phyloP scores from a whole-genome alignment of 306 rosid species.

The Begonia loranthoides region DNA sequence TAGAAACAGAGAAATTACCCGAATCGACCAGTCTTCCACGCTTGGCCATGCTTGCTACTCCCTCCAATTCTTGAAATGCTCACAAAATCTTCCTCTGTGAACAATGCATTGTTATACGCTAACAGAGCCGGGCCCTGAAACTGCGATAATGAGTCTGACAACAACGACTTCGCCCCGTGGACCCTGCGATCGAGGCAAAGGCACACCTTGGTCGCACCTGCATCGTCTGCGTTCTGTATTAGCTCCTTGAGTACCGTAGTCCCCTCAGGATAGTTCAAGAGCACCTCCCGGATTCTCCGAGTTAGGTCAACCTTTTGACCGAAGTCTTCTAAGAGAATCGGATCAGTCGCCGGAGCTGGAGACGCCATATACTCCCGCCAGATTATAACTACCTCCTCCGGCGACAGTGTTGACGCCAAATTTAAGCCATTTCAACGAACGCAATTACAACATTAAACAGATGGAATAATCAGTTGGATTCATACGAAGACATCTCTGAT shows the following conservation, averaged over 20 bases:
- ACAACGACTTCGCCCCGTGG: constrained; percentile 41
- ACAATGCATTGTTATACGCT: constrained; percentile 77
- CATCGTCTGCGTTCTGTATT: constrained; percentile 94
- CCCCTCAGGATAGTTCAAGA: constrained; percentile 90
- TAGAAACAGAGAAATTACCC: constrained; percentile 33
- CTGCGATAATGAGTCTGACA: constrained; percentile 51
- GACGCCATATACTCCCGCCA: constrained; percentile 22
- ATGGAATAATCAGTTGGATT: too few species aligned
- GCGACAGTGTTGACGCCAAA: not conserved
- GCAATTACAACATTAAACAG: too few species aligned
- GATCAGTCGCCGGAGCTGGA: constrained; percentile 23
- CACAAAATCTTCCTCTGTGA: constrained; percentile 78
- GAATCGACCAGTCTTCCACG: constrained; percentile 88
- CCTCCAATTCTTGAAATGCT: constrained; percentile 95
- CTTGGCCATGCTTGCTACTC: constrained; percentile 71
- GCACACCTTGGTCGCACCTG: constrained; percentile 79
- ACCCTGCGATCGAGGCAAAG: constrained; percentile 75
- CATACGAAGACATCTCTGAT: too few species aligned
- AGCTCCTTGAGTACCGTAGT: constrained; percentile 92
- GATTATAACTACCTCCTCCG: not conserved
- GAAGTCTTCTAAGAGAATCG: constrained; percentile 78
- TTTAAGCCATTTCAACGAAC: too few species aligned
- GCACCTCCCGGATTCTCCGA: constrained; percentile 92
- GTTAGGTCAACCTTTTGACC: constrained; percentile 97
- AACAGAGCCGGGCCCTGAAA: constrained; percentile 91